A percentile compares a stretch with the other conserved stretches of the same genome.
Evolutionary conservation across 2,329 filamentous ascomycete genomes (phyloP).

Genomic region (Colletotrichum sp.): DNA sequence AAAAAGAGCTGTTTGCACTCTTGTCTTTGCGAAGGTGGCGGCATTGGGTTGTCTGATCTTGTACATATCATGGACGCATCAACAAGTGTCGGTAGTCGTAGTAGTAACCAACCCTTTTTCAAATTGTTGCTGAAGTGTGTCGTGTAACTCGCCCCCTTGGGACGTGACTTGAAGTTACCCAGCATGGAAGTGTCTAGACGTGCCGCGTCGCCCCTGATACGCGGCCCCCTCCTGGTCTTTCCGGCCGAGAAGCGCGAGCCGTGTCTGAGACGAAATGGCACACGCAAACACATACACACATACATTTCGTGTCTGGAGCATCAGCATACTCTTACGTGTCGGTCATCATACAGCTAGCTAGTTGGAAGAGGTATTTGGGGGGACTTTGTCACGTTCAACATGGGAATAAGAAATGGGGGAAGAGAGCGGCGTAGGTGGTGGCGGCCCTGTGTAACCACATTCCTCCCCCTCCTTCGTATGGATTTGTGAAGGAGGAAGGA

Average conservation of each 20-base stretch:
- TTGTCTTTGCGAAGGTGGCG: not conserved
- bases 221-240: not conserved
- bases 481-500: not conserved
- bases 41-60: not conserved
- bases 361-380: not conserved
- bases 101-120: not conserved
- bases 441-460: not conserved
- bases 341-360: not conserved
- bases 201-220: not conserved
- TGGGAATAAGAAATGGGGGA: not conserved
- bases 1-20: not conserved
- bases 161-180: not conserved
- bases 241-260: not conserved
- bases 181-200: not conserved
- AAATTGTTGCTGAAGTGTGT: not conserved
- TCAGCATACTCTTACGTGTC: not conserved
- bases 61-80: not conserved
- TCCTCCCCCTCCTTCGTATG: not conserved
- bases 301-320: not conserved
- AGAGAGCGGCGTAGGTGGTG: not conserved
- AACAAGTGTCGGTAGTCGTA: not conserved
- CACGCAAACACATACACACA: not conserved
- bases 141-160: not conserved
- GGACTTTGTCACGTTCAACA: not conserved
- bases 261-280: not conserved